Percentiles rank a stretch among this genome's conserved stretches.
phyloP scores from a whole-genome alignment of 805 yeast genomes.

The Yamadazyma paraphyllophila region DNA sequence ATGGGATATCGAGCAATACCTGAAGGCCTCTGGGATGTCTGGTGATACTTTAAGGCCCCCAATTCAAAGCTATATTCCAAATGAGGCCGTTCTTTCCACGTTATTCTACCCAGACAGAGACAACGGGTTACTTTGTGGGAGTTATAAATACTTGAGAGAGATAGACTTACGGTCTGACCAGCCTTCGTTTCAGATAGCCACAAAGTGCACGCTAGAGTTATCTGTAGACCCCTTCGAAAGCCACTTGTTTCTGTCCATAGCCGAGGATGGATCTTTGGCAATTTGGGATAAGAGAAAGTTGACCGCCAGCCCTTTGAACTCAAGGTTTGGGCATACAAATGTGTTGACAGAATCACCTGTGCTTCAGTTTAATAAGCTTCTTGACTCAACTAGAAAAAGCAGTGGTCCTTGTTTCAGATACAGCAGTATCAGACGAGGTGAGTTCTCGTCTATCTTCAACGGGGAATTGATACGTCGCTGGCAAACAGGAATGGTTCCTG shows the following conservation, averaged over 20 bases:
- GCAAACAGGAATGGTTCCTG: conserved; percentile 64
- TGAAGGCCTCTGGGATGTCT: not conserved
- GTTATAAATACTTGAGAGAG: conserved; percentile 74
- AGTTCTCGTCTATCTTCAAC: conserved; percentile 74
- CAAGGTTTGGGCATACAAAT: conserved; percentile 10
- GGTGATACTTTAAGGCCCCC: conserved; percentile 39
- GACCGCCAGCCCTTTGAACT: conserved; percentile 23
- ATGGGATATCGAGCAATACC: conserved; percentile 65
- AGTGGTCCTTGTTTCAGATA: conserved; percentile 66
- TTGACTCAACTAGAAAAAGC: conserved; percentile 60
- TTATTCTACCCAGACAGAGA: conserved; percentile 55
- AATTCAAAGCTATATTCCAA: conserved; percentile 56
- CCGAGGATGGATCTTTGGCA: conserved; percentile 82
- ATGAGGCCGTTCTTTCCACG: conserved; percentile 72
- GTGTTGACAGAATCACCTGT: conserved; percentile 50
- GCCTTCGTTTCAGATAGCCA: conserved; percentile 71
- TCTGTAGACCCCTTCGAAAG: conserved; percentile 66
- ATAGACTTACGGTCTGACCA: conserved; percentile 66
- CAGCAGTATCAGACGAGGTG: conserved; percentile 64
- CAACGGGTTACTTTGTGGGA: conserved; percentile 64
- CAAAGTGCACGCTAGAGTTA: conserved; percentile 68
- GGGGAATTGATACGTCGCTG: conserved; percentile 79
- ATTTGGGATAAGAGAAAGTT: conserved; percentile 78
- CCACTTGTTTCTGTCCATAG: conserved; percentile 66
- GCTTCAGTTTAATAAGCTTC: conserved; percentile 56